Evolutionary conservation across 2,329 filamentous ascomycete genomes (phyloP), one percentile per base, ranked within the genome.

Genomic region (Aureobasidium uvarum): DNA sequence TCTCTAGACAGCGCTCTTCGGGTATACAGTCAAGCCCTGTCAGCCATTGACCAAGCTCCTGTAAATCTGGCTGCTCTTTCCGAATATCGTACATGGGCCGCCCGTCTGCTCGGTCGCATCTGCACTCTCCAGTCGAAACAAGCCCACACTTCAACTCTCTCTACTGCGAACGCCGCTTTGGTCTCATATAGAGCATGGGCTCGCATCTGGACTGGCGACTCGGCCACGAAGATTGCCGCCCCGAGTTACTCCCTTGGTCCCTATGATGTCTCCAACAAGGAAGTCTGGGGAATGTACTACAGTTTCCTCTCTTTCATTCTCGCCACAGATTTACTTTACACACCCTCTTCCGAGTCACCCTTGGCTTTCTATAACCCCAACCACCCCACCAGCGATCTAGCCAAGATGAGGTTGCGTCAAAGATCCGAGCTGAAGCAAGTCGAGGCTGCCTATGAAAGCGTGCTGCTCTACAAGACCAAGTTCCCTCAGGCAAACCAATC

Each of bases 281-380:
- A 86, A 46, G 86, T 96, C 51, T 97, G 93, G 93, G 87, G 85
- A 71, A 86, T 91, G 68, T 97, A 97, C 75, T 96, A 96, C 74
- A 79, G 86, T 51, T 86, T 89, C 1, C 79, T 97, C 20, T 96
- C 92, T 1, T 82, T 81, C n/a, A 85, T 96, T 41, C 77, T 97
- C 7, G 87, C 89, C 70, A 79, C 86, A 63, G 85, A 86, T 66
- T 73, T 90, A 25, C 80, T 86, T 0, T 90, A 86, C 59, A 70
- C 69, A 23, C 58, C 69, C 11, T 67, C 70, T 7, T 51, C 67
- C 10, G 51, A 46, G 13, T 45, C 66, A 13, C 70, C 10, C 59
- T 67, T 39, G 70, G 73, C n/a, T 72, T 73, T 48, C 67, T 74
- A 41, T 62, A 50, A 54, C 4, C 5, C 72, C 1, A 67, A 72